Evolutionary conservation across 2,329 filamentous ascomycete genomes (phyloP).

Genomic region (Neoarthrinium moseri): DNA sequence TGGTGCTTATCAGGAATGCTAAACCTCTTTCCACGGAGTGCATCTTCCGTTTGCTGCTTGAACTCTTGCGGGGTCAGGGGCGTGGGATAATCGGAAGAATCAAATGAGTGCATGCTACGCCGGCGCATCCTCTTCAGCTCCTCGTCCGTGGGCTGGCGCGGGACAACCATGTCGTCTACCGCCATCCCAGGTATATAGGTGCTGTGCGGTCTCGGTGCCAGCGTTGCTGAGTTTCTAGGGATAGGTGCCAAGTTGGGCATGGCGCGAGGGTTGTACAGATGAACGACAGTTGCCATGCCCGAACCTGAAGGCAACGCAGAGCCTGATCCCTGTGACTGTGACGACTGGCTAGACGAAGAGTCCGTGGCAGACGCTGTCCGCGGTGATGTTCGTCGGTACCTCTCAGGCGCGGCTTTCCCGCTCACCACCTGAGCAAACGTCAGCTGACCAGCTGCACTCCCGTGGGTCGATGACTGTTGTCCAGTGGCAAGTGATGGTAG

Average conservation of each 20-base stretch:
- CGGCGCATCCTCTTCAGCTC: constrained; percentile 75
- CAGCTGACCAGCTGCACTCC: constrained; percentile 41
- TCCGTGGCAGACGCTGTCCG: constrained; percentile 51
- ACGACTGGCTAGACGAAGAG: constrained; percentile 28
- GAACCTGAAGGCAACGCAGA: constrained; percentile 49
- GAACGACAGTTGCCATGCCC: constrained; percentile 52
- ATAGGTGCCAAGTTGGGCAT: constrained; percentile 30
- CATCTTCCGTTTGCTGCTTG: constrained; percentile 31
- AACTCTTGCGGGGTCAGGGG: constrained; percentile 35
- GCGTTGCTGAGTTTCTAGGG: constrained; percentile 29
- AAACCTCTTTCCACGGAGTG: constrained; percentile 28
- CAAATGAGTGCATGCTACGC: constrained; percentile 74
- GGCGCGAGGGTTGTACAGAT: constrained; percentile 50
- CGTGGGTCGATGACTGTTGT: constrained; percentile 42
- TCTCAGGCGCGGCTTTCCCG: constrained; percentile 72
- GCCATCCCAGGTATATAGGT: constrained; percentile 44
- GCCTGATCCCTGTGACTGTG: constrained; percentile 33
- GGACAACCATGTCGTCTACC: constrained; percentile 69
- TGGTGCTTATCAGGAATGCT: constrained; percentile 34
- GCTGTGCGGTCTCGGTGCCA: constrained; percentile 50
- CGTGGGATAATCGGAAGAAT: constrained; percentile 43
- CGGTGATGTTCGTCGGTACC: constrained; percentile 70
- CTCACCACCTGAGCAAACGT: constrained; percentile 57
- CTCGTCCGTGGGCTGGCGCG: constrained; percentile 57
- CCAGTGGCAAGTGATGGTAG: constrained; percentile 39